Evolutionary conservation across 2,329 filamentous ascomycete genomes (phyloP), one percentile per base, ranked within the genome.

Genomic region (Graphium sp.): DNA sequence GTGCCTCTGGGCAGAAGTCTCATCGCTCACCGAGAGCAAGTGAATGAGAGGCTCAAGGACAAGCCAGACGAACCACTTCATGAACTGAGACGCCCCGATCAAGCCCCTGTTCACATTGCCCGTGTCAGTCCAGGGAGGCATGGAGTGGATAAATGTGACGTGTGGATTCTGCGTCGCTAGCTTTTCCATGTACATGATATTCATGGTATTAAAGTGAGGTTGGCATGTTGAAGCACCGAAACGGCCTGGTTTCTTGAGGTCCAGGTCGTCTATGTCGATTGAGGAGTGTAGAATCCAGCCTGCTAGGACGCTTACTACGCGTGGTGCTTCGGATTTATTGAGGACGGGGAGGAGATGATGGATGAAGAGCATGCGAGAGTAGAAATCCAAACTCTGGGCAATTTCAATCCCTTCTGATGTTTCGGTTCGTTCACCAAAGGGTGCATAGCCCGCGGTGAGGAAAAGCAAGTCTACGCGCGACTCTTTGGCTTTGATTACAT

Each of bases 401-500:
- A 51, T 41, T n/a, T 59, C 56, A 2, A 60, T 4, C 1, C 56
- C 58, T 34, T 62, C 58, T 3, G 39, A 2, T 0, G 52, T 58
- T 27, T 56, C 55, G 7, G 34, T 33, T 7, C 53, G 48, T 5
- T 17, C 29, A 11, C 47, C 48, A 8, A 59, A 52, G 2, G 58
- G 53, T 3, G 50, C 48, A 34, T 58, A 63, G 2, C 59, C 58
- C 0, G 55, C 39, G 2, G 48, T 51, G 1, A 62, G 40, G 35
- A 61, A 61, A 2, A 62, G 32, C 13, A 63, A 31, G 39, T 61
- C 57, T 32, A 62, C 20, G 5, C 28, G 32, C 1, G 42, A 34
- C 35, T 62, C 58, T 11, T 43, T 47, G 6, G 11, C 35, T 32
- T 48, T 50, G 42, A 60, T 53, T 5, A 36, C 15, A 3, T 48